These are phyloP conservation scores for Aspergillus sparsus DNA, from an alignment of 495 filamentous ascomycete species.

Conservation along the genomic window DNA sequence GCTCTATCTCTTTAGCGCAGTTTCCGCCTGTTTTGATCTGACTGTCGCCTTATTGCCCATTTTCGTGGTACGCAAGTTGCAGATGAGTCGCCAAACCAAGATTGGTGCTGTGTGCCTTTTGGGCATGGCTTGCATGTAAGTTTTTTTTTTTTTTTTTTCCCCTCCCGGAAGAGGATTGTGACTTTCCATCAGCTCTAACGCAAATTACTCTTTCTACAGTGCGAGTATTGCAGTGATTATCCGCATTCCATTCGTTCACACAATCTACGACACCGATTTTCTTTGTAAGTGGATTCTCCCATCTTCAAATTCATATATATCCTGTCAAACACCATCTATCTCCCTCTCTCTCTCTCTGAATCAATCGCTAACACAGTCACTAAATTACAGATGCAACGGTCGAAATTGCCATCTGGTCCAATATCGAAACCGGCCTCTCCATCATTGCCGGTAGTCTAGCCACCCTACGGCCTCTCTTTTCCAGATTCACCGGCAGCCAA, in stretches of 20 bases:
- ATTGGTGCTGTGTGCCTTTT: constrained; percentile 20
- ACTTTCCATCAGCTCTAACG: too few relatives aligned
- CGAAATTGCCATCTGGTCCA: constrained; percentile 30
- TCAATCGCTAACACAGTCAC: not conserved
- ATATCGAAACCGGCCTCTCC: constrained; percentile 28
- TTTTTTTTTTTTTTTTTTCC: not conserved
- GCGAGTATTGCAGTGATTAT: constrained; percentile 26
- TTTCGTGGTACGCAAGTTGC: constrained; percentile 22
- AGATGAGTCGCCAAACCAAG: constrained; percentile 25
- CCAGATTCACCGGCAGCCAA: constrained; percentile 7
- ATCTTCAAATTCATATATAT: not conserved
- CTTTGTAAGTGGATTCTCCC: constrained; percentile 19
- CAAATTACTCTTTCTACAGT: constrained; percentile 4
- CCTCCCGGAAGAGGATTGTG: not conserved
- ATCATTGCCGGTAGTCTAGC: constrained; percentile 33
- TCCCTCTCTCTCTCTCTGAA: not conserved
- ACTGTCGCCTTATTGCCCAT: constrained; percentile 25
- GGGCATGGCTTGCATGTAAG: constrained; percentile 29
- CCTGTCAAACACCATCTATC: not conserved
- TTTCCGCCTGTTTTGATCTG: constrained; percentile 28
- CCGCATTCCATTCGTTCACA: constrained; percentile 24
- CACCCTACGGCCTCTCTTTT: constrained; percentile 32
- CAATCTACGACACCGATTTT: constrained; percentile 21
- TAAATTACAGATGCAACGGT: constrained; percentile 12
- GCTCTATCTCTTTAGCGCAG: constrained; percentile 28